phyloP scores from a whole-genome alignment of 192 early-diverging fungal genomes.

The Entrophospora sp. region DNA sequence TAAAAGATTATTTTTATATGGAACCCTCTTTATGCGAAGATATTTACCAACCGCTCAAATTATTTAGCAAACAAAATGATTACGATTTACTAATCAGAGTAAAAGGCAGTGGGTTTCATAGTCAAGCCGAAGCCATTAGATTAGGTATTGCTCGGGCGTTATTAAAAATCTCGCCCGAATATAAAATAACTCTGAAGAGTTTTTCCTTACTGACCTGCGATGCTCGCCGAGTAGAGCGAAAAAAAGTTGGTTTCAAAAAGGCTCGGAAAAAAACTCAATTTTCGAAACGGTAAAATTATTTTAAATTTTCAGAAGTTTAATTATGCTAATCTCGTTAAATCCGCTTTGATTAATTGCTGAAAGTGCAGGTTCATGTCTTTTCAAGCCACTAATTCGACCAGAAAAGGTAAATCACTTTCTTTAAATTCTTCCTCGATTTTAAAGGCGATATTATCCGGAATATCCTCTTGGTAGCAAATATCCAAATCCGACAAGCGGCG shows the following conservation, averaged over 20 bases:
- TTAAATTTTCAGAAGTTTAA: too few relatives aligned
- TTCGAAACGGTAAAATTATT: too few relatives aligned
- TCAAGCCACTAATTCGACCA: neutral
- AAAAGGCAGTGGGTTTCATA: constrained; percentile 1
- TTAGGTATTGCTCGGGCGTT: neutral
- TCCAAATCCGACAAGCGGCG: neutral
- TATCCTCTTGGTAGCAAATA: neutral
- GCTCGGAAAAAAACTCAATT: too few relatives aligned
- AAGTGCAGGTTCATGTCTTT: neutral
- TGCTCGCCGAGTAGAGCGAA: too few relatives aligned
- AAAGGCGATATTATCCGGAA: neutral
- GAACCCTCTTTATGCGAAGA: too few relatives aligned
- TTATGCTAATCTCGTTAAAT: too few relatives aligned
- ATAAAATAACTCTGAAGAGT: too few relatives aligned
- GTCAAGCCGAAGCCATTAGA: constrained; percentile 6
- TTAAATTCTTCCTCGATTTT: neutral
- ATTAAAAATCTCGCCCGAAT: too few relatives aligned
- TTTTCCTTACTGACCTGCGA: too few relatives aligned
- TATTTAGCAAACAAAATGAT: neutral
- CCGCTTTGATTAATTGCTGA: neutral
- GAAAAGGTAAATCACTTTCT: neutral
- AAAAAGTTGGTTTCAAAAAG: too few relatives aligned
- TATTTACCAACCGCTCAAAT: too few relatives aligned
- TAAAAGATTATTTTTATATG: too few relatives aligned
- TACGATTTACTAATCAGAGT: neutral